phyloP scores from a whole-genome alignment of 2,329 filamentous ascomycete species.

The Dothideomycetes sp. region DNA sequence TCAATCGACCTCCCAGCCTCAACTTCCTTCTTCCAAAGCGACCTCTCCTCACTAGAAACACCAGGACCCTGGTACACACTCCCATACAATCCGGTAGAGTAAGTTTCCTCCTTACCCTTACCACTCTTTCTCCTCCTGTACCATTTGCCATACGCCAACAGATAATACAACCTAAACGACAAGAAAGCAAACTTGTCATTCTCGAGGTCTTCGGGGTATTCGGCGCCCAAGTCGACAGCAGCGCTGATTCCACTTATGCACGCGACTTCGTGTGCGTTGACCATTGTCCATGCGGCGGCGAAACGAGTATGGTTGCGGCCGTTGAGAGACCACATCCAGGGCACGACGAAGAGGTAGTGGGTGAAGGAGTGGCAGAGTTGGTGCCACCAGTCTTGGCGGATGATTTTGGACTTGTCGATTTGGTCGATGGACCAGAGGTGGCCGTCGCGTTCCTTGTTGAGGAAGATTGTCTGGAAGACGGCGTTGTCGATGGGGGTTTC shows the following conservation, averaged over 20 bases:
- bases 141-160: constrained; percentile 54
- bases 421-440: constrained; percentile 52
- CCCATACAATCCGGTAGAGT: constrained; percentile 51
- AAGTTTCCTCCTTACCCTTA: constrained; percentile 42
- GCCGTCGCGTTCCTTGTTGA: constrained; percentile 47
- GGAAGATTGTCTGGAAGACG: constrained; percentile 62
- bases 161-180: constrained; percentile 53
- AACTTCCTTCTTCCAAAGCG: constrained; percentile 45
- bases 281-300: constrained; percentile 59
- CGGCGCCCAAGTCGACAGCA: constrained; percentile 58
- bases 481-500: constrained; percentile 48
- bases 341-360: constrained; percentile 57
- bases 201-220: constrained; percentile 54
- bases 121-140: constrained; percentile 37
- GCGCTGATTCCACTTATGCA: constrained; percentile 63
- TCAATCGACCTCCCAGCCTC: no score
- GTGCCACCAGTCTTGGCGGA: constrained; percentile 59
- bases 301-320: constrained; percentile 54
- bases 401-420: constrained; percentile 52
- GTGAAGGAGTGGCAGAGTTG: constrained; percentile 56
- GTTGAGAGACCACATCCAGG: constrained; percentile 64
- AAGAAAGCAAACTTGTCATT: constrained; percentile 53
- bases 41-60: constrained; percentile 42
- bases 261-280: constrained; percentile 62
- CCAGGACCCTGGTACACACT: constrained; percentile 53